Evolutionary conservation across 1,139 yeast species (phyloP).

Genomic region (Saccharomyces pastorianus): DNA sequence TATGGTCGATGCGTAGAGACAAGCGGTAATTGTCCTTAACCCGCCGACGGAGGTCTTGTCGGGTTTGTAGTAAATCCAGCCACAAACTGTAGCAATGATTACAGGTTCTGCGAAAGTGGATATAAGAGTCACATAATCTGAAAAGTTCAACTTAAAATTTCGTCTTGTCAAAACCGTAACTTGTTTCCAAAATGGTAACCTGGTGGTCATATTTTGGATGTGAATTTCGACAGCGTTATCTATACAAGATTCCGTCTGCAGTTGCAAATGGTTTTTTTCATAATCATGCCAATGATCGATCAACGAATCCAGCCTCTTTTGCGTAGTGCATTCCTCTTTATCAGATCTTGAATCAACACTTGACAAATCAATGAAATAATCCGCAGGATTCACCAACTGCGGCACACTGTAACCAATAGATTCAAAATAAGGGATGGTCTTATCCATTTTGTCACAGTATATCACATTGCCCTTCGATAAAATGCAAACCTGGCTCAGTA

Average conservation of each 20-base stretch:
- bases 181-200: slow-evolving; percentile 42
- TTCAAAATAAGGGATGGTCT: slow-evolving; percentile 46
- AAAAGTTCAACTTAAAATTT: slow-evolving; percentile 43
- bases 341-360: slow-evolving; percentile 51
- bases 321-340: slow-evolving; percentile 37
- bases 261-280: slow-evolving; percentile 10
- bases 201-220: slow-evolving; percentile 20
- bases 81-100: slow-evolving; percentile 52
- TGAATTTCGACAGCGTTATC: slow-evolving; percentile 8
- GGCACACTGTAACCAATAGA: slow-evolving; percentile 42
- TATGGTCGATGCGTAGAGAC: slow-evolving; percentile 57
- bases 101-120: slow-evolving; percentile 50
- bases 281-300: slow-evolving; percentile 43
- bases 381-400: slow-evolving; percentile 48
- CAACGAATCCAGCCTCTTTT: slow-evolving; percentile 39
- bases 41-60: slow-evolving; percentile 51
- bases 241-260: neutral
- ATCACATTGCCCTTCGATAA: slow-evolving; percentile 58
- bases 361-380: slow-evolving; percentile 58
- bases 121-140: slow-evolving; percentile 52
- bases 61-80: slow-evolving; percentile 73
- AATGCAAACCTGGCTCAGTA: slow-evolving; percentile 67
- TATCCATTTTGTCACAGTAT: slow-evolving; percentile 46
- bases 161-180: slow-evolving; percentile 48
- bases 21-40: slow-evolving; percentile 54